phyloP scores from a whole-genome alignment of 208 protist species.

The Trypanosoma melophagium region DNA sequence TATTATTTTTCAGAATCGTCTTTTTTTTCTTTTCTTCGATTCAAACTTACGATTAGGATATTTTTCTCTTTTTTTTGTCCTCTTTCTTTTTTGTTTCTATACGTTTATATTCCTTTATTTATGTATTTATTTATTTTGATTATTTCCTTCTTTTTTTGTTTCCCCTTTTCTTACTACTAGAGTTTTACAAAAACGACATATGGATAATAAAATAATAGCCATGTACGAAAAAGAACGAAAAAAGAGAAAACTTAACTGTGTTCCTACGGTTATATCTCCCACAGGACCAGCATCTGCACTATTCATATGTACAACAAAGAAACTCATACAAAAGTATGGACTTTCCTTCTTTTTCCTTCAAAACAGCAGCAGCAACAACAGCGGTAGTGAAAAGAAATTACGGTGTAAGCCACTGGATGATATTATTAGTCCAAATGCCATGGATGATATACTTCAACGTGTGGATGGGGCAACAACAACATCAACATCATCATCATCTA shows the following conservation, averaged over 20 bases:
- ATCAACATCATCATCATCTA: neutral
- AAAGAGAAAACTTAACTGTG: neutral
- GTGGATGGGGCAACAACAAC: neutral
- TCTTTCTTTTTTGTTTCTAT: slow-evolving; percentile 10
- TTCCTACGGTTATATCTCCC: neutral
- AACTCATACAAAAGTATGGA: slow-evolving; percentile 6
- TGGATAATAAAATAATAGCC: neutral
- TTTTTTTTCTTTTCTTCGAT: too few species aligned
- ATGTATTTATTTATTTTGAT: too few species aligned
- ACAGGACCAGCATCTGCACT: neutral
- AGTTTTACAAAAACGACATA: neutral
- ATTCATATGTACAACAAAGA: neutral
- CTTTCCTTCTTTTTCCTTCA: slow-evolving; percentile 12
- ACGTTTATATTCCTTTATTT: too few species aligned
- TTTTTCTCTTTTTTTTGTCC: slow-evolving; percentile 1
- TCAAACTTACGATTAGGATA: too few species aligned
- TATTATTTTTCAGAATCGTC: neutral
- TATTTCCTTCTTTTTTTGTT: too few species aligned
- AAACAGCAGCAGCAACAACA: neutral
- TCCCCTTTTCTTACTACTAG: too few species aligned
- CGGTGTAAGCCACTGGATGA: neutral
- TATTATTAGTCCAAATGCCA: neutral
- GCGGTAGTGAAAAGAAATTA: neutral
- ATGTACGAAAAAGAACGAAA: slow-evolving; percentile 6
- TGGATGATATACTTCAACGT: neutral